phyloP scores from a whole-genome alignment of 1,139 yeast genomes.

The Hansenula sp. region DNA sequence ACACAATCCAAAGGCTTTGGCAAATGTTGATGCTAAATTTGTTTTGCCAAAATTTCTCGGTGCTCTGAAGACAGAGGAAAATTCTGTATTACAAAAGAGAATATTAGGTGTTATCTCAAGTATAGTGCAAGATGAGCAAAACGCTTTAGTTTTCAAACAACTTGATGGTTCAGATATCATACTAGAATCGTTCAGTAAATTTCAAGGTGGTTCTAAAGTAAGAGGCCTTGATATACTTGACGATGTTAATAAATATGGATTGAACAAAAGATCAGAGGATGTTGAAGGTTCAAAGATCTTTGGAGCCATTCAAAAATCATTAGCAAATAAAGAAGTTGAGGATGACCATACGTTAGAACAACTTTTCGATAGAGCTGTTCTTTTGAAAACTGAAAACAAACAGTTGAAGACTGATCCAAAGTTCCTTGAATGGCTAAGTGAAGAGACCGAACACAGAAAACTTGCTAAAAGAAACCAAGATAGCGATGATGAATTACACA shows the following conservation, averaged over 20 bases:
- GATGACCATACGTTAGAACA: slow-evolving; percentile 38
- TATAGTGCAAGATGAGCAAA: slow-evolving; percentile 28
- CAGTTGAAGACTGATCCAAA: slow-evolving; percentile 24
- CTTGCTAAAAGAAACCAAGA: slow-evolving; percentile 25
- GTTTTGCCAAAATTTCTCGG: slow-evolving; percentile 19
- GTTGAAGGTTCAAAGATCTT: slow-evolving; percentile 9
- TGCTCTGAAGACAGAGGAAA: slow-evolving; percentile 14
- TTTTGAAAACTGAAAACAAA: slow-evolving; percentile 25
- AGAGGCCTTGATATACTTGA: slow-evolving; percentile 24
- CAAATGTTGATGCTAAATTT: slow-evolving; percentile 20
- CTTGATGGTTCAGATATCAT: slow-evolving; percentile 13
- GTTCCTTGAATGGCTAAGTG: slow-evolving; percentile 61
- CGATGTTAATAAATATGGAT: slow-evolving; percentile 8
- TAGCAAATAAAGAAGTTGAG: slow-evolving; percentile 23
- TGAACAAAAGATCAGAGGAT: slow-evolving; percentile 15
- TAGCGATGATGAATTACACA: slow-evolving; percentile 31
- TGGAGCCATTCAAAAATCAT: slow-evolving; percentile 13
- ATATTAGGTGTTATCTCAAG: slow-evolving; percentile 45
- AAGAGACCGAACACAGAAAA: slow-evolving; percentile 40
- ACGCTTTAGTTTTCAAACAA: slow-evolving; percentile 10
- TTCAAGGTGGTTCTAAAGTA: slow-evolving; percentile 20
- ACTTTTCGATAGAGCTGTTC: slow-evolving; percentile 40
- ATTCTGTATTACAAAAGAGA: slow-evolving; percentile 38
- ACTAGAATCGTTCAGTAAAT: slow-evolving; percentile 17
- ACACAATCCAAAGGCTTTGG: slow-evolving; percentile 67